phyloP scores from a whole-genome alignment of 2,329 filamentous ascomycete species.

The Elsinoe perseae region DNA sequence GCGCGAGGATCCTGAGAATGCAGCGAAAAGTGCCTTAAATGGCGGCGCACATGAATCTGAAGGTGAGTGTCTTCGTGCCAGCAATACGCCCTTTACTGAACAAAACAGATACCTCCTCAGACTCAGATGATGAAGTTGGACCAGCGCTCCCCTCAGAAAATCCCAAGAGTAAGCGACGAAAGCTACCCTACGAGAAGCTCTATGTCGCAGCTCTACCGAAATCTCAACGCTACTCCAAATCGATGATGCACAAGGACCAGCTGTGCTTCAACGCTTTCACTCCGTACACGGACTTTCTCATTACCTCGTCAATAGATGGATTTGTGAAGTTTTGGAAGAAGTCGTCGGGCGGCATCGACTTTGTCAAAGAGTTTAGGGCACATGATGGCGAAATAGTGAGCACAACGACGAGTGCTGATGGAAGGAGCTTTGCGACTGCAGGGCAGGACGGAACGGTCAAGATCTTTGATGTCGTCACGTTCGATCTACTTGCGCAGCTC shows the following conservation, averaged over 20 bases:
- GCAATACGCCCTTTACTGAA: not conserved
- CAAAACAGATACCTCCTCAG: conserved; percentile 51
- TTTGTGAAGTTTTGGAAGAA: conserved; percentile 99
- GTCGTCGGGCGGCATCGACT: conserved; percentile 79
- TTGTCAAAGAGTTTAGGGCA: conserved; percentile 94
- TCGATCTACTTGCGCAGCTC: conserved; percentile 73
- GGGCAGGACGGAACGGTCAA: conserved; percentile 72
- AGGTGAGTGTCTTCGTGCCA: not conserved
- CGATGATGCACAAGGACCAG: conserved; percentile 97
- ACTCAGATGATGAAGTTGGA: conserved; percentile 70
- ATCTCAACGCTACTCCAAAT: conserved; percentile 79
- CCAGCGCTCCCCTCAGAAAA: conserved; percentile 76
- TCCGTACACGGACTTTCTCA: conserved; percentile 85
- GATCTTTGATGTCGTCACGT: conserved; percentile 60
- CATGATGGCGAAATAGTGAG: conserved; percentile 78
- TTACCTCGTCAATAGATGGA: conserved; percentile 90
- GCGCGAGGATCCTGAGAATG: conserved; percentile 23
- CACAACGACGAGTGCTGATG: conserved; percentile 80
- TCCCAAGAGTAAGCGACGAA: conserved; percentile 82
- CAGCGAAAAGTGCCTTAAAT: not conserved
- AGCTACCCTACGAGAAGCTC: conserved; percentile 88
- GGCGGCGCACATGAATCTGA: conserved; percentile 17
- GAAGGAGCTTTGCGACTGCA: conserved; percentile 84
- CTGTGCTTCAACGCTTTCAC: conserved; percentile 82
- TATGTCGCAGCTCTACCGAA: conserved; percentile 84